These are phyloP conservation scores for Crithidia fasciculata DNA, from an alignment of 208 protist genomes.

Conservation along the genomic window DNA sequence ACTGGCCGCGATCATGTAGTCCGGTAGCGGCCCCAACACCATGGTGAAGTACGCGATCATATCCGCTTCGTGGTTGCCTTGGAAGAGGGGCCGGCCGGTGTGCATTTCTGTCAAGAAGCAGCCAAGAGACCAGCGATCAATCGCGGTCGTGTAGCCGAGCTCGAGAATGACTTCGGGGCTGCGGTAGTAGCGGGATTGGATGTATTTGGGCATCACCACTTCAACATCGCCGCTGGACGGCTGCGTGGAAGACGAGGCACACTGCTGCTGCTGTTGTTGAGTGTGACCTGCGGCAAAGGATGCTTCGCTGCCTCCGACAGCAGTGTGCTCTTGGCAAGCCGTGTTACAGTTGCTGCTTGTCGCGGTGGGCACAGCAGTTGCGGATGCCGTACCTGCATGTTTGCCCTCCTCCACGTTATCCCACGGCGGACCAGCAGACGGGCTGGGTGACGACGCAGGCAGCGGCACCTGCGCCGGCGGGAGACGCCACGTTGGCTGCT, in stretches of 20 bases:
- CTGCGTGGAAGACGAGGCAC: not conserved
- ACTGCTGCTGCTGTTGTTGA: not conserved
- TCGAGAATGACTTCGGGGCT: constrained; percentile 97
- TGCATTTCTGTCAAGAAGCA: constrained; percentile 99
- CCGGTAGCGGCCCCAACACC: constrained; percentile 73
- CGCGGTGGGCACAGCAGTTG: not conserved
- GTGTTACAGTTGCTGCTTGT: constrained; percentile 19
- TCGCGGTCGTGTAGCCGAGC: constrained; percentile 92
- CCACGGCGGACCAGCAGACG: constrained; percentile 25
- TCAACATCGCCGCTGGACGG: not conserved
- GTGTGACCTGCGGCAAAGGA: not conserved
- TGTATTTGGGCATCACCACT: constrained; percentile 58
- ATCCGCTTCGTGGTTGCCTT: constrained; percentile 94
- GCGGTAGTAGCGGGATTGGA: constrained; percentile 98
- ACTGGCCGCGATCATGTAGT: constrained; percentile 75
- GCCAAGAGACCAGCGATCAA: constrained; percentile 99
- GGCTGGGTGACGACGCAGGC: constrained; percentile 28
- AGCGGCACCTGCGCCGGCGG: constrained; percentile 30
- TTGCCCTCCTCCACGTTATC: not conserved
- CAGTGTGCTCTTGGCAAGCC: constrained; percentile 79
- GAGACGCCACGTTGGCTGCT: constrained; percentile 20
- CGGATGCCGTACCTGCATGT: not conserved
- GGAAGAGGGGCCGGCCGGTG: constrained; percentile 97
- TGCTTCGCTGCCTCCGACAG: constrained; percentile 25
- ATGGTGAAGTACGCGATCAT: constrained; percentile 94